Evolutionary conservation across 176 grass and related monocot genomes (phyloP).

Genomic region (Dendrocalamus sinicus): DNA sequence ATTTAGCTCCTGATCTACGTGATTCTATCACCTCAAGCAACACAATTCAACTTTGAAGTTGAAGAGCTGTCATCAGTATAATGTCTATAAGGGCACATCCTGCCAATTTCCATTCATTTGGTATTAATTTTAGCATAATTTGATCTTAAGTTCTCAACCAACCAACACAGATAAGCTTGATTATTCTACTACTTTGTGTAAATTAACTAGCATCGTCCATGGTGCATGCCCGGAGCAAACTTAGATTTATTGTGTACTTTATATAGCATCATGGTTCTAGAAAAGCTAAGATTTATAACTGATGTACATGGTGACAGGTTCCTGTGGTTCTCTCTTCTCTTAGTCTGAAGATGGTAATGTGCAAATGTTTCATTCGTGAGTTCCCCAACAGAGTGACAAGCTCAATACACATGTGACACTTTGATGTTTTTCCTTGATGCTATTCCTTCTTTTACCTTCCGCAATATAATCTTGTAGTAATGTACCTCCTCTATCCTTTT

Average conservation of each 20-base stretch:
- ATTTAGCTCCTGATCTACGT: neutral
- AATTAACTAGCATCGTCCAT: slow-evolving; percentile 15
- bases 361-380: neutral
- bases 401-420: neutral
- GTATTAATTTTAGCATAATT: neutral
- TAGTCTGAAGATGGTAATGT: neutral
- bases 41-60: neutral
- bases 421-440: neutral
- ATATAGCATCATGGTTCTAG: neutral
- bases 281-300: neutral
- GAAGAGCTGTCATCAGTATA: too few relatives aligned
- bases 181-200: neutral
- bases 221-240: neutral
- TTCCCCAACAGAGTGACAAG: neutral
- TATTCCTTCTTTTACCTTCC: neutral
- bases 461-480: neutral
- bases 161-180: neutral
- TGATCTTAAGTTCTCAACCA: slow-evolving; percentile 1
- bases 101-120: neutral
- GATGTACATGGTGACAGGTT: slow-evolving; percentile 13
- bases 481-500: neutral
- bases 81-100: neutral
- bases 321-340: slow-evolving; percentile 16
- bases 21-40: neutral
- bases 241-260: neutral